Evolutionary conservation across 768 basidiomycete species (phyloP).

Genomic region (Rhodotorula kratochvilovae): DNA sequence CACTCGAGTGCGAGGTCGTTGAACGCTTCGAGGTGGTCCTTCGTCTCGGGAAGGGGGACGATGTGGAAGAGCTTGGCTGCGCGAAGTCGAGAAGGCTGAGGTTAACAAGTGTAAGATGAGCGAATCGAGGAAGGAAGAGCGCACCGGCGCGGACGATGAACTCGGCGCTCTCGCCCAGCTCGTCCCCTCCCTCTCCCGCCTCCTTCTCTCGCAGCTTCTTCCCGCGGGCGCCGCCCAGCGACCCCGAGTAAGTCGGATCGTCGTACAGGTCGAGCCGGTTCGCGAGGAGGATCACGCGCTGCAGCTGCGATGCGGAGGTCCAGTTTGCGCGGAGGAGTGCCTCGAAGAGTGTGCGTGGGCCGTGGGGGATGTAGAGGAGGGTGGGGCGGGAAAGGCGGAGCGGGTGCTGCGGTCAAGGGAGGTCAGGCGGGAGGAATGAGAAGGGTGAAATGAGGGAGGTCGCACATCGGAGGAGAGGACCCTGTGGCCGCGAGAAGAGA

Average conservation of each 20-base stretch:
- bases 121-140: neutral
- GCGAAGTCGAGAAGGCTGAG: too few species aligned
- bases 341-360: constrained; percentile 41
- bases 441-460: neutral
- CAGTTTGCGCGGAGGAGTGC: constrained; percentile 32
- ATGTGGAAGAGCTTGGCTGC: constrained; percentile 28
- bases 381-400: constrained; percentile 16
- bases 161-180: constrained; percentile 12
- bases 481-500: constrained; percentile 7
- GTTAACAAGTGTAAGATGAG: too few species aligned
- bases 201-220: neutral
- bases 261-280: constrained; percentile 40
- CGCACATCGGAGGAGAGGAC: constrained; percentile 17
- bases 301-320: constrained; percentile 10
- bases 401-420: constrained; percentile 5
- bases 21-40: constrained; percentile 35
- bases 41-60: constrained; percentile 20
- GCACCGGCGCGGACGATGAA: constrained; percentile 15
- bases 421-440: neutral
- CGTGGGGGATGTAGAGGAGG: constrained; percentile 43
- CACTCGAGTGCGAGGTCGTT: constrained; percentile 39
- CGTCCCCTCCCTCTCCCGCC: neutral
- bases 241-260: constrained; percentile 36
- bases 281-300: constrained; percentile 24
- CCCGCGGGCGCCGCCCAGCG: neutral